Evolutionary conservation across 208 protist genomes (phyloP).

Genomic region (Perkinsela sp.): DNA sequence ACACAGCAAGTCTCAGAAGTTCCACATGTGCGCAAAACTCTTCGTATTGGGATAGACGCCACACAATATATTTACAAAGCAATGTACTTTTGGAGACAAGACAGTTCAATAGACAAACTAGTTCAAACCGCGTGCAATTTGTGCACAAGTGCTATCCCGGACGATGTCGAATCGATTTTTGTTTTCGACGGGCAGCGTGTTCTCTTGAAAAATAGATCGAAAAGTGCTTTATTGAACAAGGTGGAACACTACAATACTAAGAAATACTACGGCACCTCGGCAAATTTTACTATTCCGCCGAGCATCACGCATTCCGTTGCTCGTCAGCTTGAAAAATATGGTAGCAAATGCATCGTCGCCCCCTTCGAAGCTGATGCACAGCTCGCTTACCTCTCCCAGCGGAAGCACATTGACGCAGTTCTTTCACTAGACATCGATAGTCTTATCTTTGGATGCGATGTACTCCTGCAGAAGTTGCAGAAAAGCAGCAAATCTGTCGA

Average conservation of each 20-base stretch:
- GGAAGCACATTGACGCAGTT: slow-evolving; percentile 58
- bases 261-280: not conserved
- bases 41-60: too few species aligned
- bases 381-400: slow-evolving; percentile 69
- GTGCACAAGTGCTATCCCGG: too few species aligned
- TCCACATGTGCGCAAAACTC: too few species aligned
- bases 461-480: not conserved
- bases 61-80: too few species aligned
- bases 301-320: not conserved
- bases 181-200: not conserved
- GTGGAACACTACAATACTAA: not conserved
- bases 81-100: too few species aligned
- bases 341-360: slow-evolving; percentile 72
- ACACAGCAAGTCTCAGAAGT: too few species aligned
- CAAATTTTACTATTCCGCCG: not conserved
- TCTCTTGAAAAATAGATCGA: not conserved
- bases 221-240: not conserved
- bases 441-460: not conserved
- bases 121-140: too few species aligned
- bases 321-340: not conserved
- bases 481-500: not conserved
- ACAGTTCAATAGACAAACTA: too few species aligned
- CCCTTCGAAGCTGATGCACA: slow-evolving; percentile 98
- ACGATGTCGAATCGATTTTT: not conserved
- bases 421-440: slow-evolving; percentile 90